Percentiles rank a stretch among this genome's conserved stretches.
These are phyloP conservation scores for Xylaria curta DNA, from an alignment of 495 filamentous ascomycete species.

Conservation along the genomic window DNA sequence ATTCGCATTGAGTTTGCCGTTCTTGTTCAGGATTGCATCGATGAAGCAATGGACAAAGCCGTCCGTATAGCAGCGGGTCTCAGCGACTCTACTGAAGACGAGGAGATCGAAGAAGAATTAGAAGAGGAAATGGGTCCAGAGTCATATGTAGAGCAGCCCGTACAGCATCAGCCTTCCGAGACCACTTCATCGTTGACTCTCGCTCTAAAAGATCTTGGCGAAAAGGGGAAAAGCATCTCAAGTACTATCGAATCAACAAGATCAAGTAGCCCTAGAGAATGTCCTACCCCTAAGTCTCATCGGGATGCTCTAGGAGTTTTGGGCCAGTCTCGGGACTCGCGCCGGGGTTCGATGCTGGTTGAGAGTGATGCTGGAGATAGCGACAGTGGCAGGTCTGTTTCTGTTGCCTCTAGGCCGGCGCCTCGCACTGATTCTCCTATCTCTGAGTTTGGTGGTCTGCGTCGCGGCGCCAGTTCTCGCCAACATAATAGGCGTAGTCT, in stretches of 20 bases:
- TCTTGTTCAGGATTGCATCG: slow-evolving; percentile 92
- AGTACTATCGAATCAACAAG: slow-evolving; percentile 61
- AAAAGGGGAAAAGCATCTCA: slow-evolving; percentile 48
- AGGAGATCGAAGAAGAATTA: slow-evolving; percentile 49
- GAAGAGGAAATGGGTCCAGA: slow-evolving; percentile 38
- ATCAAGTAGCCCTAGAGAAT: slow-evolving; percentile 90
- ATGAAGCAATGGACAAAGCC: slow-evolving; percentile 89
- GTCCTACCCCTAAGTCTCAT: slow-evolving; percentile 88
- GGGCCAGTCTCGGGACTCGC: slow-evolving; percentile 67
- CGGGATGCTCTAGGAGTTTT: slow-evolving; percentile 69
- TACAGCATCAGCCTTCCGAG: slow-evolving; percentile 62
- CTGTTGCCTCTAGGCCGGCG: slow-evolving; percentile 67
- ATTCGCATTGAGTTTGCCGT: slow-evolving; percentile 92
- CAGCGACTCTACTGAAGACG: slow-evolving; percentile 73
- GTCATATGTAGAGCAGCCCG: slow-evolving; percentile 50
- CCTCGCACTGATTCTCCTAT: slow-evolving; percentile 86
- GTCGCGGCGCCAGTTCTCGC: slow-evolving; percentile 68
- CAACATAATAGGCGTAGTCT: slow-evolving; percentile 86
- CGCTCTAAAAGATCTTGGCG: slow-evolving; percentile 57
- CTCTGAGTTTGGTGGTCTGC: slow-evolving; percentile 77
- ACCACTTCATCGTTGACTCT: slow-evolving; percentile 62
- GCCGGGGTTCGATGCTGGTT: slow-evolving; percentile 72
- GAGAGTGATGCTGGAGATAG: slow-evolving; percentile 83
- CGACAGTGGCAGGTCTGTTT: slow-evolving; percentile 85
- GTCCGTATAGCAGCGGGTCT: slow-evolving; percentile 83